Conservation (phyloP, 768 basidiomycete genomes). For the Agrocybe pediades region DNA sequence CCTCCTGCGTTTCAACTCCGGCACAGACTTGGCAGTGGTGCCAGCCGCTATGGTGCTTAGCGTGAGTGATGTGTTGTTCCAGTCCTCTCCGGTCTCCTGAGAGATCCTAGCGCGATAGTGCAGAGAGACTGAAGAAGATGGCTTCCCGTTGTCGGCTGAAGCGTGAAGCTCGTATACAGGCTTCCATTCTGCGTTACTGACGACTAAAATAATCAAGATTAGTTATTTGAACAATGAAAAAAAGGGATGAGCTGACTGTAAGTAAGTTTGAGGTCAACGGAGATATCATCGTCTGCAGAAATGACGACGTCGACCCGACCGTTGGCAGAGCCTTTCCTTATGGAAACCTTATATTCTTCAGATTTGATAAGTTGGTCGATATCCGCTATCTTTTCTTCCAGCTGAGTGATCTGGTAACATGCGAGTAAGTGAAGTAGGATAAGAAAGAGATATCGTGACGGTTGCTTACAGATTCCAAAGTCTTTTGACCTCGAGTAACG, state of each 20-base stretch:
- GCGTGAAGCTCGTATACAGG: constrained; percentile 64
- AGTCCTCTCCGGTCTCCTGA: constrained; percentile 64
- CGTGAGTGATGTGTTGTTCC: constrained; percentile 49
- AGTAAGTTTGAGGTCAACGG: constrained; percentile 48
- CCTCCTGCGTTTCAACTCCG: constrained; percentile 31
- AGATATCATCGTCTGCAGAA: constrained; percentile 34
- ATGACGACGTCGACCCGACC: constrained; percentile 46
- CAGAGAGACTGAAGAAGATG: constrained; percentile 44
- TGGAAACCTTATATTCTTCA: constrained; percentile 29
- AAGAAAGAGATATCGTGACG: not conserved
- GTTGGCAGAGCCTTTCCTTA: constrained; percentile 34
- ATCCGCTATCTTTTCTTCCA: constrained; percentile 43
- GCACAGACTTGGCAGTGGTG: constrained; percentile 33
- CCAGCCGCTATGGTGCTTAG: constrained; percentile 52
- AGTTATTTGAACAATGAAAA: too few species aligned
- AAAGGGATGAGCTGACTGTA: constrained; percentile 44
- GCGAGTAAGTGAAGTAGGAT: not conserved
- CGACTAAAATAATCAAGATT: too few species aligned
- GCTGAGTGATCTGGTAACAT: constrained; percentile 25
- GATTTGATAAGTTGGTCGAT: constrained; percentile 40
- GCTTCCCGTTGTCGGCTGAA: constrained; percentile 43
- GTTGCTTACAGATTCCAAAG: constrained; percentile 30
- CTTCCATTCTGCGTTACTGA: constrained; percentile 50
- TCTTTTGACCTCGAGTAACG: constrained; percentile 36
- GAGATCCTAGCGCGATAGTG: constrained; percentile 56